Evolutionary conservation across 208 protist species (phyloP).

Genomic region (Tetramitus jugosus): DNA sequence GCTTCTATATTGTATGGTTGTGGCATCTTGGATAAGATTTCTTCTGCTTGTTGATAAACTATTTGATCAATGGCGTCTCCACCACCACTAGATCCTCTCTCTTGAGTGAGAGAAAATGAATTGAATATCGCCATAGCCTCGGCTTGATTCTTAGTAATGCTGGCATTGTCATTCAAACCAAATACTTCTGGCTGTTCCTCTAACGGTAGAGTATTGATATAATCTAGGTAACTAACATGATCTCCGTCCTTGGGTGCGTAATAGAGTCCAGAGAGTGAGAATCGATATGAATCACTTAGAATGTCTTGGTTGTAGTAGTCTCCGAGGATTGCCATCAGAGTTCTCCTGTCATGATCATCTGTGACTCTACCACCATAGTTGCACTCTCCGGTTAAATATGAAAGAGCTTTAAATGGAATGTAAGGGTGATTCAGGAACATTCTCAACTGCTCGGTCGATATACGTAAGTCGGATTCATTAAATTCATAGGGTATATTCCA

Average conservation of each 20-base stretch:
- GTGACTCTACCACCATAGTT: constrained; percentile 86
- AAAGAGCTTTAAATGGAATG: constrained; percentile 81
- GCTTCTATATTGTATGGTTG: constrained; percentile 74
- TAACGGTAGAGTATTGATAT: constrained; percentile 63
- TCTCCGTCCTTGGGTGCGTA: background rate
- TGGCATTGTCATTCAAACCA: constrained; percentile 82
- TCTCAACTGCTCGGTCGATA: constrained; percentile 84
- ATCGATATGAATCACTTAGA: constrained; percentile 70
- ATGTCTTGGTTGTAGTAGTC: constrained; percentile 72
- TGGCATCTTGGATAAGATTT: constrained; percentile 73
- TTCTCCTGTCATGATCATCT: constrained; percentile 80
- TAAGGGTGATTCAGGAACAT: constrained; percentile 79
- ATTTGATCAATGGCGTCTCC: constrained; percentile 27
- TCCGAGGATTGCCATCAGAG: constrained; percentile 71
- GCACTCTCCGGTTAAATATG: constrained; percentile 79
- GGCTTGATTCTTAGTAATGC: constrained; percentile 62
- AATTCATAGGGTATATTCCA: constrained; percentile 95
- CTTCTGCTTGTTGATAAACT: constrained; percentile 44
- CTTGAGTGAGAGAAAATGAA: constrained; percentile 23
- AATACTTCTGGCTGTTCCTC: constrained; percentile 76
- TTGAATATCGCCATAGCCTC: constrained; percentile 30
- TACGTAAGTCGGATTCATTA: constrained; percentile 88
- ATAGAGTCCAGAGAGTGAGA: constrained; percentile 47
- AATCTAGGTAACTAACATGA: constrained; percentile 56
- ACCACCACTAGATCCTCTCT: background rate